phyloP scores from a whole-genome alignment of 1,139 yeast species.

The Lodderomyces metapsilosis region DNA sequence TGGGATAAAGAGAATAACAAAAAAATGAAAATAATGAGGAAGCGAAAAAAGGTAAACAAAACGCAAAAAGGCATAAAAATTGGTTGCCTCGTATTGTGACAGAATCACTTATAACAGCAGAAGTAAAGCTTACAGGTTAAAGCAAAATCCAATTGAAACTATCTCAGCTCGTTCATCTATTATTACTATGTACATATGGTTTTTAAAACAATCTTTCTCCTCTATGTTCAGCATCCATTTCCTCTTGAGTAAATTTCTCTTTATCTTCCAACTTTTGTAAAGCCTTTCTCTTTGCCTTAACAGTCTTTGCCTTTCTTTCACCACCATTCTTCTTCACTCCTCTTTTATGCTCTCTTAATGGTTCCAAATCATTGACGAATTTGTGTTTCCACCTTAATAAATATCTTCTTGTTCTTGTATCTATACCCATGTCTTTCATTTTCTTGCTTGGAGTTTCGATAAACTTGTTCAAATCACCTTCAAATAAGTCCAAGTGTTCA shows the following conservation, averaged over 20 bases:
- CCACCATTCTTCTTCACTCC: slow-evolving; percentile 88
- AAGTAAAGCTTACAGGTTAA: too few species aligned
- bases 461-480: slow-evolving; percentile 68
- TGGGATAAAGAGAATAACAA: slow-evolving; percentile 1
- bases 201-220: slow-evolving; percentile 29
- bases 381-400: slow-evolving; percentile 52
- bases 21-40: neutral
- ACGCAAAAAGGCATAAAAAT: neutral
- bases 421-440: slow-evolving; percentile 80
- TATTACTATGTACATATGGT: neutral
- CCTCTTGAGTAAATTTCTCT: slow-evolving; percentile 28
- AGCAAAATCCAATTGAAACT: too few species aligned
- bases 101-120: too few species aligned
- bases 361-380: slow-evolving; percentile 54
- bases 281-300: slow-evolving; percentile 68
- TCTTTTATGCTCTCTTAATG: slow-evolving; percentile 55
- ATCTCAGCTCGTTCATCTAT: neutral
- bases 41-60: neutral
- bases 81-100: too few species aligned
- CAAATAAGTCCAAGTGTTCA: slow-evolving; percentile 72
- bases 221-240: slow-evolving; percentile 29
- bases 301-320: slow-evolving; percentile 75
- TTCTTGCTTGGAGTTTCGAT: slow-evolving; percentile 53
- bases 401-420: slow-evolving; percentile 67
- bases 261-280: slow-evolving; percentile 49